These are phyloP conservation scores for Cotoneaster glaucophyllus DNA, from an alignment of 306 rosid genomes.

Conservation along the genomic window DNA sequence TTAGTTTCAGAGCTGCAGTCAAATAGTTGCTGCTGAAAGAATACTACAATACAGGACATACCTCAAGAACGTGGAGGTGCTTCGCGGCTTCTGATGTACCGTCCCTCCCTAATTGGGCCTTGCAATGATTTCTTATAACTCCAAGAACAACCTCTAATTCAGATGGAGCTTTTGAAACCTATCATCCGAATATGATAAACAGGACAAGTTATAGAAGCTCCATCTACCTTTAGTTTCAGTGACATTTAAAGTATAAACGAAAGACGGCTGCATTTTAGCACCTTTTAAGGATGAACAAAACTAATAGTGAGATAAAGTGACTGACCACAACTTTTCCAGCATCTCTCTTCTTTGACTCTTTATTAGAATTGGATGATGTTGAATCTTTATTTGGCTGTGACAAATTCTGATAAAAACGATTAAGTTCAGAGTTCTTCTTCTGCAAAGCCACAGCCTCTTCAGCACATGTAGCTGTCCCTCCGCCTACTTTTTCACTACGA, in stretches of 20 bases:
- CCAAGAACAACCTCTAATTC: conserved; percentile 89
- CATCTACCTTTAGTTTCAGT: background rate
- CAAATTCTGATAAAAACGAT: conserved; percentile 69
- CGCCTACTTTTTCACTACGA: conserved; percentile 59
- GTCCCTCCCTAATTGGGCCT: conserved; percentile 59
- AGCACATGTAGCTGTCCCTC: conserved; percentile 70
- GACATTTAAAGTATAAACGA: background rate
- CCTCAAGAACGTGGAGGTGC: conserved; percentile 81
- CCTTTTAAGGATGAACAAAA: background rate
- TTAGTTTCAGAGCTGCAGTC: conserved; percentile 2
- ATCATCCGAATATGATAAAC: background rate
- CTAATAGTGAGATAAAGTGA: conserved; percentile 16
- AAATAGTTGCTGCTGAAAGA: conserved; percentile 13
- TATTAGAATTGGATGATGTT: conserved; percentile 28
- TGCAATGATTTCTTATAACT: conserved; percentile 74
- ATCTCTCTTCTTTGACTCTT: conserved; percentile 71
- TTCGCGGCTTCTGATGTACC: conserved; percentile 55
- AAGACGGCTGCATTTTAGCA: background rate
- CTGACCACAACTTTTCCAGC: conserved; percentile 88
- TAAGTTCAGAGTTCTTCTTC: conserved; percentile 65
- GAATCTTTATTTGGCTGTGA: conserved; percentile 48
- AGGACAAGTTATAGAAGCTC: background rate
- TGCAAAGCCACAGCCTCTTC: conserved; percentile 88
- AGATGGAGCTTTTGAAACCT: conserved; percentile 81
- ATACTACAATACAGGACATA: conserved; percentile 19